These are phyloP conservation scores for Nicotiana rustica DNA, from an alignment of 305 asterid species.

Conservation along the genomic window DNA sequence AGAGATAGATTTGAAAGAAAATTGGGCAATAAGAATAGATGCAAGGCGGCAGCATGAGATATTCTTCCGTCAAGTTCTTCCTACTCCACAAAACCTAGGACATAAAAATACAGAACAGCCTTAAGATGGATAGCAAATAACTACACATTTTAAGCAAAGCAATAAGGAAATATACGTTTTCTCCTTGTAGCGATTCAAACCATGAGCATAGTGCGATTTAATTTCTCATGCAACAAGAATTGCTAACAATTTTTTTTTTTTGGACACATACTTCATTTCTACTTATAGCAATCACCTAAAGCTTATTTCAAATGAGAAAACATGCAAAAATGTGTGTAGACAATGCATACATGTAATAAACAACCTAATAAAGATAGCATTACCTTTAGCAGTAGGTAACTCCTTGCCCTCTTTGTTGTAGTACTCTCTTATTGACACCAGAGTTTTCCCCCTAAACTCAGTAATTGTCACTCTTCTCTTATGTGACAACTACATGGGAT, in stretches of 20 bases:
- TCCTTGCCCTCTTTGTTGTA: constrained; percentile 84
- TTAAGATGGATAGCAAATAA: background rate
- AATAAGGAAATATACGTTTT: background rate
- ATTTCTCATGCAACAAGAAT: constrained; percentile 2
- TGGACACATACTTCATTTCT: background rate
- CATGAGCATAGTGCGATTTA: background rate
- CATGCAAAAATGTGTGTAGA: background rate
- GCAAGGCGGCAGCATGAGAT: background rate
- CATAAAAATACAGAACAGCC: background rate
- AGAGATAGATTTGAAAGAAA: background rate
- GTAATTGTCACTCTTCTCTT: constrained; percentile 93
- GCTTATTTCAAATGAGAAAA: background rate
- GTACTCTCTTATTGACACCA: constrained; percentile 86
- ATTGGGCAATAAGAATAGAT: background rate
- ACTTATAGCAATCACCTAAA: background rate
- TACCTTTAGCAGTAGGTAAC: constrained; percentile 89
- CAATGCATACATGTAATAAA: background rate
- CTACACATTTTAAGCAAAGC: background rate
- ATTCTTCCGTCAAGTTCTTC: background rate
- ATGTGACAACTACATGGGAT: constrained; percentile 57
- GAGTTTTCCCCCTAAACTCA: constrained; percentile 81
- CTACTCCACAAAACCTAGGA: constrained; percentile 14
- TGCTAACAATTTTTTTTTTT: background rate
- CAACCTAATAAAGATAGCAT: background rate
- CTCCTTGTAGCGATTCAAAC: constrained; percentile 8